These are phyloP conservation scores for Fusarium sp. DNA, from an alignment of 2,329 filamentous ascomycete genomes.

Conservation along the genomic window DNA sequence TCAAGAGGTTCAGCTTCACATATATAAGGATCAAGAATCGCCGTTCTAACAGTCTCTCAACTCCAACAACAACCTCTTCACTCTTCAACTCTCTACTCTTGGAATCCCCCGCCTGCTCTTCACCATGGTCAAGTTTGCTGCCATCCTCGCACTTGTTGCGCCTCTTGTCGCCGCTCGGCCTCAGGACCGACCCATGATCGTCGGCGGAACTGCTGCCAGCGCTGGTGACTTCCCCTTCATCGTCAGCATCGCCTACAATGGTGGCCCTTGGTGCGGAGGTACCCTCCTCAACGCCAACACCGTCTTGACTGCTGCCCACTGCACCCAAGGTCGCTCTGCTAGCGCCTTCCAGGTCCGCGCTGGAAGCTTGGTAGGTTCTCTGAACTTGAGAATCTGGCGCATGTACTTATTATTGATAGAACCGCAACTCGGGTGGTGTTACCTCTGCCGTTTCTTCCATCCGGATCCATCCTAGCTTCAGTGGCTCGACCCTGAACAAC, in stretches of 20 bases:
- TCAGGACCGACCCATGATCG: slow-evolving; percentile 32
- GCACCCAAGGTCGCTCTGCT: slow-evolving; percentile 33
- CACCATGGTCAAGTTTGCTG: slow-evolving; percentile 28
- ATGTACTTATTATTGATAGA: slow-evolving; percentile 9
- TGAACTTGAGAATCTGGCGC: background rate
- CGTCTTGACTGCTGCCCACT: slow-evolving; percentile 50
- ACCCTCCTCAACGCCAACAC: slow-evolving; percentile 47
- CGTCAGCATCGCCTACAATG: slow-evolving; percentile 36
- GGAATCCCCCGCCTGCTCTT: background rate
- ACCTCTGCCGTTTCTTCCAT: slow-evolving; percentile 40
- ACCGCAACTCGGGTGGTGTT: slow-evolving; percentile 44
- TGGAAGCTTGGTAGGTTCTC: slow-evolving; percentile 38
- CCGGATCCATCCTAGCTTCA: slow-evolving; percentile 42
- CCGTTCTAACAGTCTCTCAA: background rate
- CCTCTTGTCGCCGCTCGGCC: slow-evolving; percentile 30
- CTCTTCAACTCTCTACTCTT: background rate
- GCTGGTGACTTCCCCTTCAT: slow-evolving; percentile 50
- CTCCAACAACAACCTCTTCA: slow-evolving; percentile 5
- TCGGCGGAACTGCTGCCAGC: slow-evolving; percentile 41
- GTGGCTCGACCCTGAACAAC: slow-evolving; percentile 30
- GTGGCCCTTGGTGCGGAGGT: slow-evolving; percentile 46
- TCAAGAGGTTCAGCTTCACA: background rate
- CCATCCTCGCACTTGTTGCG: slow-evolving; percentile 17
- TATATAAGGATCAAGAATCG: background rate
- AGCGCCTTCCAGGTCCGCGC: slow-evolving; percentile 43